These are phyloP conservation scores for Tagetes erecta DNA, from an alignment of 129 eudicot species.

Conservation along the genomic window DNA sequence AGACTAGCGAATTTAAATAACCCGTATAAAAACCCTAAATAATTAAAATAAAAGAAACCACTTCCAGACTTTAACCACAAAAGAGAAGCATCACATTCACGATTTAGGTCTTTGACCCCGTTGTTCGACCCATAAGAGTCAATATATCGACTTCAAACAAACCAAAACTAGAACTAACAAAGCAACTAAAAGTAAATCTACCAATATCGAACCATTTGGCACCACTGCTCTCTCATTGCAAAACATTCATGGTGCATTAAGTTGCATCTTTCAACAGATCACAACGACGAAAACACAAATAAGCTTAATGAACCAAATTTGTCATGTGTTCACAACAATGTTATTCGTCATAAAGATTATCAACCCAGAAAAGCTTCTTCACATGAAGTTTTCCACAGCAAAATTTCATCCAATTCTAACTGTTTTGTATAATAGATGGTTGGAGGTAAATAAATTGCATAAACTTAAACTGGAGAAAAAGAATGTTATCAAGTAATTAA, in stretches of 20 bases:
- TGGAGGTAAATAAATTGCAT: slow-evolving; percentile 2
- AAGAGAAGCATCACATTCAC: no score
- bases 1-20: no score
- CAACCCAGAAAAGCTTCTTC: background rate
- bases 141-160: background rate
- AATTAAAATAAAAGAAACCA: no score
- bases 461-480: slow-evolving; percentile 16
- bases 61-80: no score
- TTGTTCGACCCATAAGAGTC: background rate
- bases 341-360: background rate
- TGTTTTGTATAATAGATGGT: background rate
- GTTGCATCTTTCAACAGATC: background rate
- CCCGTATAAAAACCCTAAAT: no score
- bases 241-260: background rate
- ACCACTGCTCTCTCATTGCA: background rate
- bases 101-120: background rate
- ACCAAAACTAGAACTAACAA: background rate
- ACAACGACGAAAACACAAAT: background rate
- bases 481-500: background rate
- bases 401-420: background rate
- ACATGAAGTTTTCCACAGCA: background rate
- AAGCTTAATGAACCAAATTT: background rate
- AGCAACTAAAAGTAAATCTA: background rate
- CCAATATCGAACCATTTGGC: background rate
- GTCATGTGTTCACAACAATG: background rate